phyloP scores from a whole-genome alignment of 306 rosid genomes.

The Castanea mollissima region DNA sequence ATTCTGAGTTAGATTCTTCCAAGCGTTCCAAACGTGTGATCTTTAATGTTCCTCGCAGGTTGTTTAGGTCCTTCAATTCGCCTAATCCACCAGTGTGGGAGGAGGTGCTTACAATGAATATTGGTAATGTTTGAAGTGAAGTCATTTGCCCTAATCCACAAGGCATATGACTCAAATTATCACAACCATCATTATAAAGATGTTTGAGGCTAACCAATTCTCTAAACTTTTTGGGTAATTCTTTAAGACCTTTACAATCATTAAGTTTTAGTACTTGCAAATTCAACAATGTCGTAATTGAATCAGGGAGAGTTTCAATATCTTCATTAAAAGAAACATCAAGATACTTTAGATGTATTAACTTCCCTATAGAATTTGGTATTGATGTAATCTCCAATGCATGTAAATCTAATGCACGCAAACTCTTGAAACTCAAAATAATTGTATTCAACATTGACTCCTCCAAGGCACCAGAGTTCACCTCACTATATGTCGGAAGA shows the following conservation, averaged over 20 bases:
- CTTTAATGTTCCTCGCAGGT: too few species aligned
- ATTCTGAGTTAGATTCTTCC: too few species aligned
- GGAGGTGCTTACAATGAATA: too few species aligned
- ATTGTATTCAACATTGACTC: background rate
- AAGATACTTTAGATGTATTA: constrained; percentile 18
- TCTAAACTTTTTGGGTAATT: background rate
- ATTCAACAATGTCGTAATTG: background rate
- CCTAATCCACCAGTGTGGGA: too few species aligned
- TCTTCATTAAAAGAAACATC: background rate
- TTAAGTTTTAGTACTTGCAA: constrained; percentile 8
- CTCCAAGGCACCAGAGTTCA: too few species aligned
- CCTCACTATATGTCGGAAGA: background rate
- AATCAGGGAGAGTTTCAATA: background rate
- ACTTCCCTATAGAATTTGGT: background rate
- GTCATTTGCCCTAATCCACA: too few species aligned
- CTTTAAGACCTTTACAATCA: background rate
- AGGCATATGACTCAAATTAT: too few species aligned
- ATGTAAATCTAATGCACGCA: constrained; percentile 15
- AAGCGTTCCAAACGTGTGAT: too few species aligned
- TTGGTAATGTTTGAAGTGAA: too few species aligned
- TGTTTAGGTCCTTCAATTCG: too few species aligned
- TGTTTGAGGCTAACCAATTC: background rate
- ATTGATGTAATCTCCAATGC: background rate
- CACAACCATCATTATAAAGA: too few species aligned
- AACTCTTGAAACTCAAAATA: background rate